phyloP scores from a whole-genome alignment of 2,329 filamentous ascomycete genomes.

The Botrytis galanthina region DNA sequence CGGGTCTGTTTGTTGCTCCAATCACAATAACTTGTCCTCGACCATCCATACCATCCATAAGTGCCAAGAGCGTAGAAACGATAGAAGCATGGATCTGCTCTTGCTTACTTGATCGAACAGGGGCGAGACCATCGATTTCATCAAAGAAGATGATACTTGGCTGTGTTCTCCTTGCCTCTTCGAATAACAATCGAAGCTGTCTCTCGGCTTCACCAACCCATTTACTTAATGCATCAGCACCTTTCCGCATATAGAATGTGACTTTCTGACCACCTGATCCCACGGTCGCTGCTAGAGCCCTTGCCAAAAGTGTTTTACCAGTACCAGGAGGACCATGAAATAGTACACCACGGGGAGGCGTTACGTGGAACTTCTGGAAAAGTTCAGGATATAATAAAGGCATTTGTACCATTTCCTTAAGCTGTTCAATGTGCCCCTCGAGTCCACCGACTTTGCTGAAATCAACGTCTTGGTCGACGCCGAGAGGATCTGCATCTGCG shows the following conservation, averaged over 20 bases:
- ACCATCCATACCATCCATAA: slow-evolving; percentile 99
- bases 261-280: slow-evolving; percentile 89
- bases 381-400: slow-evolving; percentile 93
- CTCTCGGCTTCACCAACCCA: slow-evolving; percentile 99
- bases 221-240: slow-evolving; percentile 94
- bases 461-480: slow-evolving; percentile 87
- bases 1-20: slow-evolving; percentile 94
- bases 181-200: slow-evolving; percentile 88
- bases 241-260: slow-evolving; percentile 99
- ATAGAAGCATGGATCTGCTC: slow-evolving; percentile 99
- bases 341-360: slow-evolving; percentile 87
- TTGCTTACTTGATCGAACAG: slow-evolving; percentile 94
- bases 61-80: slow-evolving; percentile 84
- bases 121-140: slow-evolving; percentile 95
- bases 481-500: slow-evolving; percentile 90
- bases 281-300: slow-evolving; percentile 87
- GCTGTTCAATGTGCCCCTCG: slow-evolving; percentile 89
- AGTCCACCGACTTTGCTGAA: slow-evolving; percentile 93
- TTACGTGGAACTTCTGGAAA: slow-evolving; percentile 87
- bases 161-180: slow-evolving; percentile 92
- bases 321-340: slow-evolving; percentile 98
- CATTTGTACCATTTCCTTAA: slow-evolving; percentile 98
- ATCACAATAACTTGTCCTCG: slow-evolving; percentile 97
- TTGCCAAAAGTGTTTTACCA: slow-evolving; percentile 89
- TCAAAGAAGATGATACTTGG: slow-evolving; percentile 99